Base-by-base conservation (phyloP, 2,329 filamentous ascomycete species). In the Pseudogymnoascus sp. region DNA sequence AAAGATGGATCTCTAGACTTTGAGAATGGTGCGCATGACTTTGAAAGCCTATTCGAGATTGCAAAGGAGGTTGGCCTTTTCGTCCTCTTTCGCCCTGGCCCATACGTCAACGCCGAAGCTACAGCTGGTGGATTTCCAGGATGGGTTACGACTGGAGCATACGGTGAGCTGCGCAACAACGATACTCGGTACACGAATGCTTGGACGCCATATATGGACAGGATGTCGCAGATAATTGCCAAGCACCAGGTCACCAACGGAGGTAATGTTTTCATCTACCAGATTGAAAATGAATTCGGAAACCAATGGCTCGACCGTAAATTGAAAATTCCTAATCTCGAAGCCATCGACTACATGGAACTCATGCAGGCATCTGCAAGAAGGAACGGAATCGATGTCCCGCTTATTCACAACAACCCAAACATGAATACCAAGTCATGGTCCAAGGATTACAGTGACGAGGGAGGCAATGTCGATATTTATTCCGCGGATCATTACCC, bases 61-160 rank as follows among this genome's bases (percentile, higher is more conserved):
- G 82, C 82, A 2, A 78, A 82, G 66, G 76, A 81, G 40, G 73
- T 83, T 24, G 82, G 82, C 2, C 72, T 84, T 40, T 84, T 83
- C 66, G 77, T 83, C 40, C 79, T 85, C 29, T 78, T 80, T 1
- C 76, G 84, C 0, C 82, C 84, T 0, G 84, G 85, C 0, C 84
- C 84, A 0, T 88, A 87, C 63, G 79, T 85, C 64, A 88, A 87
- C 65, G 85, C 84, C 1, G 86, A 87, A 69, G 78, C 83, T 2
- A 86, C 82, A 65, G 83, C 81, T 0, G 85, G 86, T 33, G 85
- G 85, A 0, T 83, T 86, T 63, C 83, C 85, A 0, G 74, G 85
- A 1, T 88, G 85, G 83, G 71, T 84, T 5, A 86, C 84, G 0
- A 86, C 84, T 0, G 85, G 84, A 47, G 82, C 76, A 26, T 83